Base-by-base conservation (phyloP, 306 rosid genomes). In the Prunus fruticosa region DNA sequence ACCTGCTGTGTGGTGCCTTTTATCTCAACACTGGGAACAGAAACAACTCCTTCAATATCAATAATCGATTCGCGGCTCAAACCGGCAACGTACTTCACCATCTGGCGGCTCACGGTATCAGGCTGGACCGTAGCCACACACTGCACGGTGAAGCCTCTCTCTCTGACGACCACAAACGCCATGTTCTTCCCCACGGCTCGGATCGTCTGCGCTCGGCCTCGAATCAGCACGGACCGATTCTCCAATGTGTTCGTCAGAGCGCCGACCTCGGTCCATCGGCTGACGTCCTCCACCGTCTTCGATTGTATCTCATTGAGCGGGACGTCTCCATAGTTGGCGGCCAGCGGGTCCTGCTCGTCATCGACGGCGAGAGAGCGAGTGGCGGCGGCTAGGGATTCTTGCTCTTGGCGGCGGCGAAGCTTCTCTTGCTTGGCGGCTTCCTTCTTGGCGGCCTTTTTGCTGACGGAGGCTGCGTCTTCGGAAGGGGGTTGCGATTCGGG, bases 1-100 rank as follows among this genome's bases (percentile, higher is more conserved):
- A 88, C 97, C 95, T 89, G 98, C 76, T 96, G 99, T 0, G 97
- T 78, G 47, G 99, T 89, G 23, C 96, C 96, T 76, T 86, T 96
- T 30, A 96, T 89, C 4, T 88, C 72, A 30, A 81, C 79, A 0
- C 14, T 63, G 1, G 99, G 99, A n/a, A 91, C 82, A 2, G 91
- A 83, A 47, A 96, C 90, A 5, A 82, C 12, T 16, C 99, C 99
- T 76, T 88, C 93, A 1, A 96, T 72, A 1, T 96, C 98, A 0
- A 96, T 84, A 20, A 96, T 78, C 2, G 98, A 96, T 70, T 96
- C 98, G 1, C 98, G 92, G 78, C 87, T 92, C 77, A 96, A 79
- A 0, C 89, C 89, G 0, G 92, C 88, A 0, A 91, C 92, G 49
- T 69, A 92, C 72, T 88, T 96, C 76, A 96, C 94, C 99, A 92